These are phyloP conservation scores for Juglanconis juglandina DNA, from an alignment of 2,329 filamentous ascomycete species.

Conservation along the genomic window DNA sequence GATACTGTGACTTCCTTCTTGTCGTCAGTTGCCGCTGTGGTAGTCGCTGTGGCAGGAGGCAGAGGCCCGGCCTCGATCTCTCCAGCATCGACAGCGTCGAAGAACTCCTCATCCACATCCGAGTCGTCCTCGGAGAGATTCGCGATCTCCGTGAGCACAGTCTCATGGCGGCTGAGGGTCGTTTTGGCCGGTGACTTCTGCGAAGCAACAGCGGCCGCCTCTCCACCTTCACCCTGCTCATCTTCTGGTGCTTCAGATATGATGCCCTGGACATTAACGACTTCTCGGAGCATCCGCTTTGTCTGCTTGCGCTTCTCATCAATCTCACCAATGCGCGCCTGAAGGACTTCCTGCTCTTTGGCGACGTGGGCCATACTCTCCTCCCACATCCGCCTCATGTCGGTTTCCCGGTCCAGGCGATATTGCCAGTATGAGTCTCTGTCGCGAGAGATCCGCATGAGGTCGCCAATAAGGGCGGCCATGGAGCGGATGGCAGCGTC, in stretches of 20 bases:
- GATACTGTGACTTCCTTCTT: slow-evolving; percentile 46
- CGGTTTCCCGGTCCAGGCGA: slow-evolving; percentile 82
- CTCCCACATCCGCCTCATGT: slow-evolving; percentile 95
- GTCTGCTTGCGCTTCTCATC: slow-evolving; percentile 87
- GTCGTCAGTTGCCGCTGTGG: slow-evolving; percentile 34
- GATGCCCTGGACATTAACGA: slow-evolving; percentile 57
- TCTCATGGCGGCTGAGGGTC: slow-evolving; percentile 54
- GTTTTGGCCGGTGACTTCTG: slow-evolving; percentile 39
- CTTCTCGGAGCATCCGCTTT: slow-evolving; percentile 84
- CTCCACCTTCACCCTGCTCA: slow-evolving; percentile 30
- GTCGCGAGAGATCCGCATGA: slow-evolving; percentile 88
- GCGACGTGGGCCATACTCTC: slow-evolving; percentile 99
- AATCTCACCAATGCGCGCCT: slow-evolving; percentile 81
- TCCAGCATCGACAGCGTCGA: slow-evolving; percentile 92
- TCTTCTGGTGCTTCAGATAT: slow-evolving; percentile 30
- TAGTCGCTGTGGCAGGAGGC: slow-evolving; percentile 40
- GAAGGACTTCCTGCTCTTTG: slow-evolving; percentile 85
- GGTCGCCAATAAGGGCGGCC: slow-evolving; percentile 77
- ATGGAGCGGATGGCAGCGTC: slow-evolving; percentile 86
- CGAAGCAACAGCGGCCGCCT: slow-evolving; percentile 24
- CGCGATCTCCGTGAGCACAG: slow-evolving; percentile 66
- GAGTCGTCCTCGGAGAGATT: slow-evolving; percentile 78
- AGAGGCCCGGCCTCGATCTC: slow-evolving; percentile 77
- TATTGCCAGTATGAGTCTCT: slow-evolving; percentile 98
- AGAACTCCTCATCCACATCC: slow-evolving; percentile 87